phyloP scores from a whole-genome alignment of 805 yeast genomes.

The Starmerella kuoi region DNA sequence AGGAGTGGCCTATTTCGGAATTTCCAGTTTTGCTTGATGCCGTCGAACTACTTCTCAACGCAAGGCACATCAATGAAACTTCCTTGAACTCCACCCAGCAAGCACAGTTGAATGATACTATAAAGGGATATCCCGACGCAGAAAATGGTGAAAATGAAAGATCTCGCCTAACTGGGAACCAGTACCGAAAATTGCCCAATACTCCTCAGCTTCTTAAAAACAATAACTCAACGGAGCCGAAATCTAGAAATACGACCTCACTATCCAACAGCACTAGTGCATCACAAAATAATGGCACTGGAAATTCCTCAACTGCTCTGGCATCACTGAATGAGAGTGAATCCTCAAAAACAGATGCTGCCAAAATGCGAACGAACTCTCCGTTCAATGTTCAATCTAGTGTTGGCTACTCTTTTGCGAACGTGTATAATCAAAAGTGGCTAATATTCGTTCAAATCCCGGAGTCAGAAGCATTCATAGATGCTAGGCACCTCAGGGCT shows the following conservation, averaged over 20 bases:
- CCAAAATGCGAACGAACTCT: constrained; percentile 11
- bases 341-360: constrained; percentile 3
- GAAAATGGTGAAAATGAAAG: neutral
- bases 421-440: constrained; percentile 18
- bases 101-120: neutral
- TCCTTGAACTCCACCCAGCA: neutral
- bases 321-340: neutral
- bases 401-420: constrained; percentile 20
- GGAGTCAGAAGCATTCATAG: constrained; percentile 13
- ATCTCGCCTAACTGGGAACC: neutral
- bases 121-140: neutral
- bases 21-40: constrained; percentile 1
- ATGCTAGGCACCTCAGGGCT: constrained; percentile 15
- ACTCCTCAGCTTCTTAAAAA: neutral
- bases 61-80: neutral
- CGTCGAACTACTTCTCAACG: neutral
- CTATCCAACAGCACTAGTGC: neutral
- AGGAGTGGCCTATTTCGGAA: neutral
- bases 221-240: neutral
- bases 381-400: constrained; percentile 14
- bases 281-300: neutral
- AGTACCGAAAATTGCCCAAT: neutral
- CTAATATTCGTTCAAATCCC: constrained; percentile 18
- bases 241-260: neutral
- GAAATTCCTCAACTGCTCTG: neutral